Evolutionary conservation across 2,329 filamentous ascomycete genomes (phyloP), one percentile per base, ranked within the genome.

Genomic region (Geosmithia flava): DNA sequence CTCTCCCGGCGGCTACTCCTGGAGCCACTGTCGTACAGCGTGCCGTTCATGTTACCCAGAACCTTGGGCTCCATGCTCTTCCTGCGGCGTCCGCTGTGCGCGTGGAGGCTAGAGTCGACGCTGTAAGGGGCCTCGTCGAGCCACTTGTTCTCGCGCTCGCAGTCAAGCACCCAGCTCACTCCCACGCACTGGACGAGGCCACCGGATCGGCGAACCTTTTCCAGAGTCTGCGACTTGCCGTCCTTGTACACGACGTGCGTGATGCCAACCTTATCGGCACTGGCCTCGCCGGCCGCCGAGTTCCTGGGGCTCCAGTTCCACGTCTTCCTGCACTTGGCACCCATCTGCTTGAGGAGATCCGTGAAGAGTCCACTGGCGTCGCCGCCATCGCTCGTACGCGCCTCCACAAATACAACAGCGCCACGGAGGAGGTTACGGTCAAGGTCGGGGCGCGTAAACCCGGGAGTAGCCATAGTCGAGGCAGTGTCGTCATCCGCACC

Each of bases 231-330:
- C 58, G 83, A 82, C 42, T 81, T 81, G 44, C 89, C 89, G 58
- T 95, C 89, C 62, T 95, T 95, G 71, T 82, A 95, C 7, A 95
- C 80, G 7, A 95, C 85, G 59, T 95, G 89, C 0, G 88, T 95
- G 56, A 95, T 87, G 5, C 83, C 85, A 50, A 87, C 69, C 60
- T 80, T 84, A 45, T 61, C 61, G 33, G 63, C 60, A 15, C 63
- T 61, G 6, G 59, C 57, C 15, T 72, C 68, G 37, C 57, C 58
- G 20, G 56, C 55, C 3, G 59, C 54, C 19, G 61, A 51, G 44
- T 62, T 66, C 47, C 50, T 64, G 7, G 80, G 78, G 57, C 83
- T 83, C 83, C 85, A 90, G 43, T 70, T 69, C 87, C 87, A 93
- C 15, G 72, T 74, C 64, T 83, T 86, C 42, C 90, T 75, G 56